Percentiles rank a stretch among this genome's conserved stretches.
Conservation (phyloP, 106 monocot genomes). For the Alisma plantagoaquatica region DNA sequence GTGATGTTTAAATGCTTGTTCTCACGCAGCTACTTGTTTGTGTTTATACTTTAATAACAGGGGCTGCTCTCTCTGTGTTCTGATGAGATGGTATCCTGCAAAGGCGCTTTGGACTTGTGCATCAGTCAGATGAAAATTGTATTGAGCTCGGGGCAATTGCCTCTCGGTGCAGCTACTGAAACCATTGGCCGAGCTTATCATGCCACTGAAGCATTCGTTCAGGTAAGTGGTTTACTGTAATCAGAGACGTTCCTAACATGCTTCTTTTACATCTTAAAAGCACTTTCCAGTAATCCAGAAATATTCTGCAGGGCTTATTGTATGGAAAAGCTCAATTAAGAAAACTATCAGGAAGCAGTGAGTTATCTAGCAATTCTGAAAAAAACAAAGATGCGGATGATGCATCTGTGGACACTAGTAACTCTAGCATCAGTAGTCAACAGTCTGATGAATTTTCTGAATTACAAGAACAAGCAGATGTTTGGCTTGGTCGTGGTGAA, state of each 20-base stretch:
- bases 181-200: constrained; percentile 72
- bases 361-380: constrained; percentile 59
- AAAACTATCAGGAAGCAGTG: constrained; percentile 42
- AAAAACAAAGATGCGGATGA: constrained; percentile 64
- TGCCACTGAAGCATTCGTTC: constrained; percentile 93
- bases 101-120: constrained; percentile 74
- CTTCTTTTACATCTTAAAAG: too few species aligned
- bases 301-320: constrained; percentile 63
- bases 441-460: constrained; percentile 70
- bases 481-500: constrained; percentile 86
- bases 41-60: constrained; percentile 15
- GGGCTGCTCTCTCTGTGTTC: constrained; percentile 88
- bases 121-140: constrained; percentile 80
- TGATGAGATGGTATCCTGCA: constrained; percentile 66
- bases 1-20: not conserved
- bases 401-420: constrained; percentile 48
- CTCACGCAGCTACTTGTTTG: not conserved
- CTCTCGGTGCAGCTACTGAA: constrained; percentile 78
- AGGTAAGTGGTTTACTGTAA: constrained; percentile 43
- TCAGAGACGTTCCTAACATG: too few species aligned
- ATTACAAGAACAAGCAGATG: constrained; percentile 46
- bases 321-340: constrained; percentile 65
- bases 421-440: constrained; percentile 47
- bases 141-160: constrained; percentile 59
- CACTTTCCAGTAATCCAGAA: too few species aligned